phyloP scores from a whole-genome alignment of 2,329 filamentous ascomycete species.

The Fusarium sp. region DNA sequence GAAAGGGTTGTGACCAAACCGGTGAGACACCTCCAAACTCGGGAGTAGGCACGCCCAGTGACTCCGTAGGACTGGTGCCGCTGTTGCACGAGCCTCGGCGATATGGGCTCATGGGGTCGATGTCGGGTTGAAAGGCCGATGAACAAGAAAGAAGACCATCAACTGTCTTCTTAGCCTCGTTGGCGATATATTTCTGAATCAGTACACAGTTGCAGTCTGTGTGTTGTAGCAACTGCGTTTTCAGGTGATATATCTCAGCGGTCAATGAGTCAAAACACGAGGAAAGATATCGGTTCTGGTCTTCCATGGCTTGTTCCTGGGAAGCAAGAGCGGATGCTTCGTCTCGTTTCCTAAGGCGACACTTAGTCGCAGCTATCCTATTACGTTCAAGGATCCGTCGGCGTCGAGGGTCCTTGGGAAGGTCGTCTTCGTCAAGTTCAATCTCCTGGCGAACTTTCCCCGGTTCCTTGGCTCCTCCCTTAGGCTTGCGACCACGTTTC shows the following conservation, averaged over 20 bases:
- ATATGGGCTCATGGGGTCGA: slow-evolving; percentile 27
- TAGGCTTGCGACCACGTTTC: slow-evolving; percentile 47
- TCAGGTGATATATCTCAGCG: slow-evolving; percentile 49
- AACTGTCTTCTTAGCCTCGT: slow-evolving; percentile 49
- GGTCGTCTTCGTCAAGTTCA: slow-evolving; percentile 39
- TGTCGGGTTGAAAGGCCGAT: slow-evolving; percentile 29
- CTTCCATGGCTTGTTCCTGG: slow-evolving; percentile 48
- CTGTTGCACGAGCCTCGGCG: slow-evolving; percentile 44
- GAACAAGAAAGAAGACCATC: slow-evolving; percentile 39
- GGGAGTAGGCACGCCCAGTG: slow-evolving; percentile 41
- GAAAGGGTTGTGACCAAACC: slow-evolving; percentile 42
- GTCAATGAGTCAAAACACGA: slow-evolving; percentile 44
- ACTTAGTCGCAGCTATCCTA: slow-evolving; percentile 50
- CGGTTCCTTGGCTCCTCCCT: slow-evolving; percentile 27
- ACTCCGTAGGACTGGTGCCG: slow-evolving; percentile 43
- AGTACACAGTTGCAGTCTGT: slow-evolving; percentile 50
- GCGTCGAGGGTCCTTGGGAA: slow-evolving; percentile 43
- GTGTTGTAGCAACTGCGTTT: slow-evolving; percentile 49
- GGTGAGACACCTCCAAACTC: slow-evolving; percentile 39
- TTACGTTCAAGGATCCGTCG: slow-evolving; percentile 50
- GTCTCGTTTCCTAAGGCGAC: slow-evolving; percentile 49
- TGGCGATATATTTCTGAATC: slow-evolving; percentile 50
- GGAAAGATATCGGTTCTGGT: slow-evolving; percentile 48
- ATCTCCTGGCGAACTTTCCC: slow-evolving; percentile 21
- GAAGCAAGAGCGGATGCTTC: slow-evolving; percentile 49